Conservation (phyloP, 352 stramenopile genomes). For the Globisporangium nunn region DNA sequence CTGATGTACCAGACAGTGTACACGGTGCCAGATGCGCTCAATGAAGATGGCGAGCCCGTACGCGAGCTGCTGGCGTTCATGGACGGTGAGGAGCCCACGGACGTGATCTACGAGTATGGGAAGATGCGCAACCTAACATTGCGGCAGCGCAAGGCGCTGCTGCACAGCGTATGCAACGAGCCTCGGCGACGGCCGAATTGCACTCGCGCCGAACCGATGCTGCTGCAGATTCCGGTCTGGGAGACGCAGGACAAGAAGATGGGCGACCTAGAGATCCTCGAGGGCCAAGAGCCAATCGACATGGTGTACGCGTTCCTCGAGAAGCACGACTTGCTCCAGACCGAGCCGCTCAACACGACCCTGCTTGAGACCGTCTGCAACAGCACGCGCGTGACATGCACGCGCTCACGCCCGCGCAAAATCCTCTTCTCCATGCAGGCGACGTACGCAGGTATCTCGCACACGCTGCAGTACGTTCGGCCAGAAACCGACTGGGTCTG, state of each 20-base stretch:
- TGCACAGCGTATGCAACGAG: conserved; percentile 67
- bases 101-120: conserved; percentile 75
- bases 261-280: conserved; percentile 62
- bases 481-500: conserved; percentile 77
- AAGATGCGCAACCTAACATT: conserved; percentile 62
- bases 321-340: conserved; percentile 83
- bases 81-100: conserved; percentile 63
- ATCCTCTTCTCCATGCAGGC: conserved; percentile 78
- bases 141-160: conserved; percentile 52
- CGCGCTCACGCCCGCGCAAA: conserved; percentile 40
- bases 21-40: conserved; percentile 37
- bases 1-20: conserved; percentile 61
- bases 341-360: conserved; percentile 67
- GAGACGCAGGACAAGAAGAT: conserved; percentile 62
- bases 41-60: background rate
- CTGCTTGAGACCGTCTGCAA: conserved; percentile 66
- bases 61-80: conserved; percentile 61
- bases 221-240: conserved; percentile 71
- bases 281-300: conserved; percentile 74
- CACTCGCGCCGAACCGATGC: conserved; percentile 66
- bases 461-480: conserved; percentile 74
- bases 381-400: conserved; percentile 56
- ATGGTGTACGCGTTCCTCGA: conserved; percentile 83
- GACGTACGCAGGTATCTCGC: conserved; percentile 55
- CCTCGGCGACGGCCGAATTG: conserved; percentile 58